Conservation (phyloP, 2,329 filamentous ascomycete genomes). For the Gliomastix tumulicola region DNA sequence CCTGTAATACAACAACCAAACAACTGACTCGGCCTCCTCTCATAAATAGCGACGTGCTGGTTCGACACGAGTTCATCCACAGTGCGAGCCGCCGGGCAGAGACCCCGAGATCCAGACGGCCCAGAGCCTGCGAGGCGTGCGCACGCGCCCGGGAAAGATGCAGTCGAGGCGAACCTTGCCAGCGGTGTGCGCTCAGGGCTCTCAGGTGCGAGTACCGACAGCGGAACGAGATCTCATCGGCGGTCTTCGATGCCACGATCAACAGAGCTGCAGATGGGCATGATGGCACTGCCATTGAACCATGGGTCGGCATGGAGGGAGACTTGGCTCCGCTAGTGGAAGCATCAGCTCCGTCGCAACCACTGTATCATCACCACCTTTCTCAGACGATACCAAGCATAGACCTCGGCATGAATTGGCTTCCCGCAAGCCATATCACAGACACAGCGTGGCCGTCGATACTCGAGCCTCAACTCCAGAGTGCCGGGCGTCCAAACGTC, state of each 20-base stretch:
- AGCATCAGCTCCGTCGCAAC: too few species aligned
- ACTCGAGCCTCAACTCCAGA: too few species aligned
- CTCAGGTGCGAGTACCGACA: conserved; percentile 1
- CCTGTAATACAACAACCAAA: too few species aligned
- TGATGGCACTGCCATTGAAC: background rate
- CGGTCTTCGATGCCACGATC: background rate
- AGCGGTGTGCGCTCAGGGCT: background rate
- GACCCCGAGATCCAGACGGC: background rate
- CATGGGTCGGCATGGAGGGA: background rate
- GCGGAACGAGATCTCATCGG: background rate
- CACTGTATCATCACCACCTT: too few species aligned
- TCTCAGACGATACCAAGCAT: too few species aligned
- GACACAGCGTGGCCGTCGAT: background rate
- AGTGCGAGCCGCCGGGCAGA: background rate
- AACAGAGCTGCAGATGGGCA: background rate
- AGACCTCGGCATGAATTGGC: too few species aligned
- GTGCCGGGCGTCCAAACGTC: too few species aligned
- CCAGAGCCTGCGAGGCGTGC: conserved; percentile 1
- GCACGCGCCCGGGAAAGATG: conserved; percentile 1
- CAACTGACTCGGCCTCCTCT: background rate
- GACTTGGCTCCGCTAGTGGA: background rate
- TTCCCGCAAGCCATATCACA: too few species aligned
- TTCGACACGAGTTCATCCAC: conserved; percentile 2
- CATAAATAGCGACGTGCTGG: conserved; percentile 4
- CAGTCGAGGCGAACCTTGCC: conserved; percentile 1